Percentiles rank a stretch among this genome's conserved stretches.
These are phyloP conservation scores for Colletotrichum acutatum DNA, from an alignment of 2,329 filamentous ascomycete genomes.

Conservation along the genomic window DNA sequence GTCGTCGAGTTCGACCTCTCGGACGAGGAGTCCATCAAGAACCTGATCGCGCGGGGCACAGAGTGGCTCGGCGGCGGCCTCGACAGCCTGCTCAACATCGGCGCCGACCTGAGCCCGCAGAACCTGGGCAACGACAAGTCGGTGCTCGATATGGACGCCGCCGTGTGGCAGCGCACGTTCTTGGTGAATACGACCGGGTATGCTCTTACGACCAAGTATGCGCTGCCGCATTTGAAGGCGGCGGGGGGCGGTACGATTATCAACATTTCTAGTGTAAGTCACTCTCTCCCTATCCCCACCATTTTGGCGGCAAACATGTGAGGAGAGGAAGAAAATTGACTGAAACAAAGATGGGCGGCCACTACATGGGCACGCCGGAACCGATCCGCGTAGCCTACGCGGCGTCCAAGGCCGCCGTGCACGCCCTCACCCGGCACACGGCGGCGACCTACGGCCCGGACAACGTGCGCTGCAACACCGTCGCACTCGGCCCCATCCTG, in stretches of 20 bases:
- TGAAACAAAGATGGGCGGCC: background rate
- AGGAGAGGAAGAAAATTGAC: background rate
- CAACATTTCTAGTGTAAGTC: conserved; percentile 18
- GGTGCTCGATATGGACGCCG: conserved; percentile 14
- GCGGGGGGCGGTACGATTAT: conserved; percentile 13
- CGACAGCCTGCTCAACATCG: conserved; percentile 21
- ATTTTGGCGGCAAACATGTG: too few relatives aligned
- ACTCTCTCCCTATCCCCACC: background rate
- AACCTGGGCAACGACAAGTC: conserved; percentile 1
- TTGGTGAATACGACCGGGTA: conserved; percentile 17
- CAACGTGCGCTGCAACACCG: conserved; percentile 17
- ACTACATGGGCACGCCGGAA: conserved; percentile 16
- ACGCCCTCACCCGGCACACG: conserved; percentile 21
- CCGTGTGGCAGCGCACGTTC: conserved; percentile 11
- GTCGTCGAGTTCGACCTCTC: conserved; percentile 15
- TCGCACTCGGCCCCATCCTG: conserved; percentile 3
- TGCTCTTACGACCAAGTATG: conserved; percentile 18
- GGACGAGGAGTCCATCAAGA: conserved; percentile 9
- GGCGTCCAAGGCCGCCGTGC: conserved; percentile 7
- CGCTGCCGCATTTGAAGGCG: conserved; percentile 2
- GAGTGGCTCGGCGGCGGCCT: conserved; percentile 17
- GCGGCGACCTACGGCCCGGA: conserved; percentile 5
- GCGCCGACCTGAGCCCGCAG: conserved; percentile 13
- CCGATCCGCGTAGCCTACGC: conserved; percentile 14
- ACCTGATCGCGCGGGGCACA: background rate